Conservation (phyloP, 805 yeast genomes). For the Nakazawaea ambrosiae region DNA sequence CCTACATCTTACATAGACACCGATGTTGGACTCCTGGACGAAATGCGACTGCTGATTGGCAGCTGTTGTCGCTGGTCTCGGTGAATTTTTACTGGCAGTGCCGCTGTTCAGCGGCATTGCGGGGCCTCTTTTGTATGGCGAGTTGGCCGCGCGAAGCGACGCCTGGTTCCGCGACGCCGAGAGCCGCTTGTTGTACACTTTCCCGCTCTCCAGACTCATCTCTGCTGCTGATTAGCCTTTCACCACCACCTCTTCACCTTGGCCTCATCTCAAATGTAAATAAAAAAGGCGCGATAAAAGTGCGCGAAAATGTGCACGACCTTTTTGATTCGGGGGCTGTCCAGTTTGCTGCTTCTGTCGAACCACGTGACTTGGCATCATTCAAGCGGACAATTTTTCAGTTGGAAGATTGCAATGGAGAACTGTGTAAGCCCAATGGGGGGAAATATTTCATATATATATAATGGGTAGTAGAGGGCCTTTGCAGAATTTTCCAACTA, state of each 20-base stretch:
- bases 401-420: background rate
- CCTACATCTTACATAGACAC: conserved; percentile 59
- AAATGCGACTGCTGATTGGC: too few relatives aligned
- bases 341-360: too few relatives aligned
- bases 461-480: too few relatives aligned
- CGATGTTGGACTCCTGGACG: conserved; percentile 36
- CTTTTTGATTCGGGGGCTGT: too few relatives aligned
- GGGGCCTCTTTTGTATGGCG: background rate
- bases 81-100: background rate
- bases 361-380: conserved; percentile 10
- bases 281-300: too few relatives aligned
- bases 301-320: too few relatives aligned
- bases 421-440: too few relatives aligned
- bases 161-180: background rate
- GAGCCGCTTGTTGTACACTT: background rate
- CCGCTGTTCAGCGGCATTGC: background rate
- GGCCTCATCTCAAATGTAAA: too few relatives aligned
- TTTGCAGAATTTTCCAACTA: too few relatives aligned
- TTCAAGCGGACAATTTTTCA: background rate
- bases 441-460: too few relatives aligned
- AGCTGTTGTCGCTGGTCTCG: background rate
- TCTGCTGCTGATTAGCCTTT: too few relatives aligned
- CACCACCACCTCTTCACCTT: too few relatives aligned
- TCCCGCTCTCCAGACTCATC: background rate
- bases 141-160: background rate